These are phyloP conservation scores for Aspergillus campestris DNA, from an alignment of 495 filamentous ascomycete species.

Conservation along the genomic window DNA sequence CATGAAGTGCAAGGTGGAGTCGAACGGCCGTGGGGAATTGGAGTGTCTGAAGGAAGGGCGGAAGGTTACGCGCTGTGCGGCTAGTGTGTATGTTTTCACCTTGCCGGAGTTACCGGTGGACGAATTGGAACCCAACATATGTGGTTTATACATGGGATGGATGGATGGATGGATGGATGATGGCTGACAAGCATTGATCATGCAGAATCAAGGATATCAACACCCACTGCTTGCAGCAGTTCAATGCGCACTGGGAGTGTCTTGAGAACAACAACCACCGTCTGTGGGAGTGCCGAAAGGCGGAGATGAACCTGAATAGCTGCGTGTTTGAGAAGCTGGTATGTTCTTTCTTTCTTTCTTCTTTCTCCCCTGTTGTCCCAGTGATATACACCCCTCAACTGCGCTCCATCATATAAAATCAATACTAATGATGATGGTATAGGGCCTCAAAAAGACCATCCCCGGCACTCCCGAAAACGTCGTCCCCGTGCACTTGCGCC, in stretches of 20 bases:
- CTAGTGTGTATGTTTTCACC: constrained; percentile 71
- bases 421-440: not conserved
- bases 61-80: constrained; percentile 92
- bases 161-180: constrained; percentile 3
- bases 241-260: constrained; percentile 88
- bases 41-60: constrained; percentile 94
- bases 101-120: not conserved
- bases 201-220: constrained; percentile 88
- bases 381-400: not conserved
- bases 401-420: not conserved
- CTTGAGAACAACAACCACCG: constrained; percentile 97
- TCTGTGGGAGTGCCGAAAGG: constrained; percentile 77
- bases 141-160: not conserved
- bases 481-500: constrained; percentile 74
- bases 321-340: constrained; percentile 96
- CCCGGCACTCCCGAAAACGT: constrained; percentile 71
- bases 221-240: constrained; percentile 83
- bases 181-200: not conserved
- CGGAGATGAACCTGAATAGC: constrained; percentile 75
- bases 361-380: not conserved
- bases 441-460: constrained; percentile 88
- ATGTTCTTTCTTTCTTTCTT: constrained; percentile 22
- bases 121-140: not conserved
- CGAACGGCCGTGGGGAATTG: constrained; percentile 77
- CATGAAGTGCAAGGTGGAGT: constrained; percentile 97